Base-by-base conservation (phyloP, 176 grass and related monocot genomes). In the Thalia dealbata region DNA sequence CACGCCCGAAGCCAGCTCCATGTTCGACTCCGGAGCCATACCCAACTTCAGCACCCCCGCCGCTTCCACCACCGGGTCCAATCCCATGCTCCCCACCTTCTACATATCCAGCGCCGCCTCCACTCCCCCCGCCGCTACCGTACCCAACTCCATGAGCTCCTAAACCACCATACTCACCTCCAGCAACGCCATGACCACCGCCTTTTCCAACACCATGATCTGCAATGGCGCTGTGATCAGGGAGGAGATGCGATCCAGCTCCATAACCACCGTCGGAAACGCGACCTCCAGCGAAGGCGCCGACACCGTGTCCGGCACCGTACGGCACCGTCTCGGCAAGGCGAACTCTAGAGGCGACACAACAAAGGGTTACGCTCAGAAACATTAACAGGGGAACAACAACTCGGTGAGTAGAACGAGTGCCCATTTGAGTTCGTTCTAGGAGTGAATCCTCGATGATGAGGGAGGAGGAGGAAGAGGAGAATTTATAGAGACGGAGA, bases 151-250 rank as follows among this genome's bases (percentile, higher is more conserved):
- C 65, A n/a, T 43, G 65, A 15, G 18, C 65, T n/a, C 65, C 65
- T 43, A 68, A 41, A n/a, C 35, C 35, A 12, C 65, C 65, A 22
- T 68, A 68, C 61, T 64, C 61, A 15, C 61, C 61, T 14, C 61
- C 61, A 14, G 26, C 32, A 13, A 19, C 32, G 18, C 65, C 65
- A 12, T 26, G 43, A 9, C 65, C 61, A 25, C 7, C 61, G 7
- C 61, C 61, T 10, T 25, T 25, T 26, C 61, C 64, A 30, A 11
- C 26, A 11, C 25, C 61, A 10, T 64, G 25, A 0, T 32, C 25
- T 3, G 24, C 25, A 3, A 16, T 14, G 7, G 13, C 24, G 26
- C 61, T 15, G 26, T 64, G 32, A 29, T 12, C 61, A 8, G 61
- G 61, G 14, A 64, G 0, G 61, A 29, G 32, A 10, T 29, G 25